A percentile compares a stretch with the other conserved stretches of the same genome.
Evolutionary conservation across 768 basidiomycete genomes (phyloP).

Genomic region (Podaxis mareebaensis): DNA sequence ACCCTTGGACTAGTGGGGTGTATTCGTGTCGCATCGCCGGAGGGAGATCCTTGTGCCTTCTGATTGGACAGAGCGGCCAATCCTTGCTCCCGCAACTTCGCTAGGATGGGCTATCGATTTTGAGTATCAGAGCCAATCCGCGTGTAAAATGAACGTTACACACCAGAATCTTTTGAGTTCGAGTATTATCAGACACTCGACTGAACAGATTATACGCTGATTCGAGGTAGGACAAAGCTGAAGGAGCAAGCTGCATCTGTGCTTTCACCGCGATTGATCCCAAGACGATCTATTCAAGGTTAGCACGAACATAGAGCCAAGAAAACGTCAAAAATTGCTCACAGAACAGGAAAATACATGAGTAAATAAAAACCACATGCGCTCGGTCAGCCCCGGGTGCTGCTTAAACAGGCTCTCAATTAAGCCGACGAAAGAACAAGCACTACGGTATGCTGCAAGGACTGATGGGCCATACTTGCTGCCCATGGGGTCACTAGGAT

Average conservation of each 20-base stretch:
- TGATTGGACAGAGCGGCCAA: conserved; percentile 38
- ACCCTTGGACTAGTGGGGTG: conserved; percentile 40
- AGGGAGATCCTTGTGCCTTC: conserved; percentile 22
- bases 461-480: conserved; percentile 71
- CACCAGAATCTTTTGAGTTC: conserved; percentile 62
- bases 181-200: conserved; percentile 50
- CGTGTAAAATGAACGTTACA: conserved; percentile 24
- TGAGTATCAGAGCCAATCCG: neutral
- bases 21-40: conserved; percentile 25
- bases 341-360: conserved; percentile 75
- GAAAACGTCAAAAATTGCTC: conserved; percentile 24
- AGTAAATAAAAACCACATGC: conserved; percentile 74
- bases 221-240: conserved; percentile 69
- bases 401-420: conserved; percentile 66
- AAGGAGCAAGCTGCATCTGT: conserved; percentile 62
- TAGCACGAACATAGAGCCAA: conserved; percentile 4
- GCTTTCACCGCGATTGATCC: conserved; percentile 69
- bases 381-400: conserved; percentile 63
- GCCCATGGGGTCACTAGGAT: conserved; percentile 62
- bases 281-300: conserved; percentile 54
- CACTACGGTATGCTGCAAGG: conserved; percentile 67
- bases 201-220: conserved; percentile 59
- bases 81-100: conserved; percentile 56
- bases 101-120: conserved; percentile 54
- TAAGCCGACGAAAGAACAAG: conserved; percentile 66